These are phyloP conservation scores for Backusella parvicylindrica DNA, from an alignment of 192 early-diverging fungal species.

Conservation along the genomic window DNA sequence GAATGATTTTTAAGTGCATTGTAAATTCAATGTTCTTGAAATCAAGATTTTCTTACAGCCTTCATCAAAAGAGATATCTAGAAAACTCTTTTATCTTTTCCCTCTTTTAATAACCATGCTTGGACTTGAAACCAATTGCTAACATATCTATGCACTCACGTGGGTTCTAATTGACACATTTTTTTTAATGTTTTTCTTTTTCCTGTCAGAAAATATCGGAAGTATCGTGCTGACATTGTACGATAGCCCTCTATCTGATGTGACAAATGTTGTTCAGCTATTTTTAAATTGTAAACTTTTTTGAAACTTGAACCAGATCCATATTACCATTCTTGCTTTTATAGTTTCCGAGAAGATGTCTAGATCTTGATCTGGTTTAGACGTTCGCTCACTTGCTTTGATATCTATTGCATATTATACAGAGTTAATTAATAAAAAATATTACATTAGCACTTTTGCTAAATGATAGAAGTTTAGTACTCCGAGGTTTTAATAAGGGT, in stretches of 20 bases:
- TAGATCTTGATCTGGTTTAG: too few relatives aligned
- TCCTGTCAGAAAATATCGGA: neutral
- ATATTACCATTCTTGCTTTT: too few relatives aligned
- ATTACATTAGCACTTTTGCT: neutral
- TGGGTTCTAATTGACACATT: too few relatives aligned
- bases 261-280: neutral
- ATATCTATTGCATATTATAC: neutral
- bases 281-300: neutral
- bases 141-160: too few relatives aligned
- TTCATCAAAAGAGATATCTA: neutral
- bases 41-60: neutral
- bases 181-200: neutral
- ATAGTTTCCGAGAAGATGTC: too few relatives aligned
- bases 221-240: neutral
- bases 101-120: neutral
- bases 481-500: neutral
- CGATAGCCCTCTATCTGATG: neutral
- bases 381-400: too few relatives aligned
- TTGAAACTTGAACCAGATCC: too few relatives aligned
- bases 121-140: neutral
- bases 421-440: too few relatives aligned
- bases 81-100: neutral
- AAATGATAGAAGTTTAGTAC: too few relatives aligned
- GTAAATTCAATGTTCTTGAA: neutral
- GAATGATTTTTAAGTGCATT: neutral